Evolutionary conservation across 1,284 basidiomycete genomes (phyloP), one percentile per base, ranked within the genome.

Genomic region (Ceraceosorus guamensis): DNA sequence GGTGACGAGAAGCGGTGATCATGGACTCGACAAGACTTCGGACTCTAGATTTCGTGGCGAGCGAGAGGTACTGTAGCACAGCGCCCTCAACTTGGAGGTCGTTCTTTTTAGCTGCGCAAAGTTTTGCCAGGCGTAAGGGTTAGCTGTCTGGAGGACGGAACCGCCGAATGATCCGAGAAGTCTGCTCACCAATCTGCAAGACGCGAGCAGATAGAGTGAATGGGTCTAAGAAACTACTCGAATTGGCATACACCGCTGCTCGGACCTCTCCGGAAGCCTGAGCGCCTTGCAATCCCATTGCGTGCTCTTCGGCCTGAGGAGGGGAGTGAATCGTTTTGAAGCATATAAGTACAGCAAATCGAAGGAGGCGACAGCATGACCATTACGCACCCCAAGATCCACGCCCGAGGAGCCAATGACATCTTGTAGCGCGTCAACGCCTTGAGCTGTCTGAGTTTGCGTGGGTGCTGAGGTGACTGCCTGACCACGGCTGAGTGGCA

Each of bases 11-110:
- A 6, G 68, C 60, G 11, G 62, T 59, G 32, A 76, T 62, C 73
- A 76, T 76, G 39, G 50, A 52, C 47, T 75, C 73, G 41, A 73
- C 56, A 16, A 76, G 56, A 50, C 72, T 75, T 41, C 71, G 70
- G 58, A 75, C 60, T 3, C 73, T 57, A 18, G 62, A 66, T 33
- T 65, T 60, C 4, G 73, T 63, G 8, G 72, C 72, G 13, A 73
- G 51, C 4, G 70, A 73, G 47, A 76, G 56, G 43, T 73, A 71
- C 48, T 71, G 67, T 53, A 76, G 67, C 16, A 73, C 69, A 2
- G 66, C 66, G 1, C 71, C 65, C 34, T 76, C 72, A 6, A 75
- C 73, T 14, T 31, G 33, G 11, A 53, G 37, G 7, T 45, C 51
- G 44, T 50, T 11, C 24, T 10, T 53, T 52, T 14, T 18, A 34